Evolutionary conservation across 805 yeast species (phyloP), one percentile per base, ranked within the genome.

Genomic region (Nadsonia fulvescens): DNA sequence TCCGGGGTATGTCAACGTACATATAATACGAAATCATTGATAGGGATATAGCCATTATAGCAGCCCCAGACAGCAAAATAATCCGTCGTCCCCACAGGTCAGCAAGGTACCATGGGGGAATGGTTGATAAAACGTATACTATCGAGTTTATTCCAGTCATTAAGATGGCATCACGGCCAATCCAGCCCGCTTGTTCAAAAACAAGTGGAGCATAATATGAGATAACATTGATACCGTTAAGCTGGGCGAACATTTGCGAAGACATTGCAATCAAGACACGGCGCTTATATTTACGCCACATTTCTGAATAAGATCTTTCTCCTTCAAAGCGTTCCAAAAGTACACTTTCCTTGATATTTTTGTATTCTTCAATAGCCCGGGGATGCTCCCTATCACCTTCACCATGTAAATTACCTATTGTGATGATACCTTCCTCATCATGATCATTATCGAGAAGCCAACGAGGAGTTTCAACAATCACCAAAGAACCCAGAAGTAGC

Each of bases 171-270:
- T 69, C 66, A 33, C 92, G 58, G 14, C 94, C 94, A 5, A 62
- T 51, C 93, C 94, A 83, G 14, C 95, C 95, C 3, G 94, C 94
- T 39, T 77, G 77, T 47, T 83, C 94, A 49, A 82, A 83, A 24
- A 82, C 92, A 49, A 83, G 54, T 2, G 94, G 93, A 2, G 94
- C 93, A 53, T 82, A 82, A 51, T 83, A 83, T 1, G 91, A 72
- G 29, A 83, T 78, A 27, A 83, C 86, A 44, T 82, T 83, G 49
- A 82, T 83, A 40, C 95, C 95, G 47, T 82, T 77, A 46, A 83
- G 57, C 50, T 83, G 94, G 3, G 95, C 94, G 58, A 83, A 81
- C 56, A 79, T 68, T 46, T 78, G 92, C 3, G 93, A 74, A 18
- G 81, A 68, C 69, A 89, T 79, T 2, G 93, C 94, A 35, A 83